Percentiles rank a stretch among this genome's conserved stretches.
Conservation (phyloP, 768 basidiomycete species). For the Multifurca ochricompacta region DNA sequence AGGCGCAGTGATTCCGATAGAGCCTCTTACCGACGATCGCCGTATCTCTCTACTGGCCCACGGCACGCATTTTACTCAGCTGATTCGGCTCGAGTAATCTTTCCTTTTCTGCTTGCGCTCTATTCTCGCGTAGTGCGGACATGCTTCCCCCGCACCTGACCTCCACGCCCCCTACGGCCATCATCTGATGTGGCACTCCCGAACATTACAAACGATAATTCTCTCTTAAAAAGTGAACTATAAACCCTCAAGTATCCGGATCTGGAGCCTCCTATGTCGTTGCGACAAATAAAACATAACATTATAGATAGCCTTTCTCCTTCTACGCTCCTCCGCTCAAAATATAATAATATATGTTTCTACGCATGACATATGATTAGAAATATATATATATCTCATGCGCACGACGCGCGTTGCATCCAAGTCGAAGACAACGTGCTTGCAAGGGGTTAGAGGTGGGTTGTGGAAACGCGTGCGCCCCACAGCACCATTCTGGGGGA, state of each 20-base stretch:
- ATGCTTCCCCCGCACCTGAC: slow-evolving; percentile 20
- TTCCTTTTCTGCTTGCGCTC: slow-evolving; percentile 16
- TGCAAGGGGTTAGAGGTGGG: too few species aligned
- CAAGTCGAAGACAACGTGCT: too few species aligned
- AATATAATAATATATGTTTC: background rate
- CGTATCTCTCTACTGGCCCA: slow-evolving; percentile 3
- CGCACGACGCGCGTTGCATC: too few species aligned
- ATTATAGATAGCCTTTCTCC: background rate
- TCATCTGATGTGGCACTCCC: slow-evolving; percentile 12
- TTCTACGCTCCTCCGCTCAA: background rate
- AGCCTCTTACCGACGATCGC: background rate
- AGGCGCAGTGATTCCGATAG: background rate
- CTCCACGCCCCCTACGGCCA: slow-evolving; percentile 14
- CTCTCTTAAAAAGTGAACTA: slow-evolving; percentile 9
- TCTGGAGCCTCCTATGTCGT: background rate
- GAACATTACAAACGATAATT: background rate
- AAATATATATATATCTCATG: too few species aligned
- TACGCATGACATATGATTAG: too few species aligned
- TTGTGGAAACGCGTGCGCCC: too few species aligned
- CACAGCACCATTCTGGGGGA: too few species aligned
- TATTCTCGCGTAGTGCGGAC: slow-evolving; percentile 14
- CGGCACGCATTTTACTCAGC: slow-evolving; percentile 7
- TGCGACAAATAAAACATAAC: background rate
- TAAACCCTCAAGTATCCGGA: background rate
- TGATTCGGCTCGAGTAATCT: slow-evolving; percentile 9